Evolutionary conservation across 1,284 basidiomycete species (phyloP).

Genomic region (Apiotrichum siamense): DNA sequence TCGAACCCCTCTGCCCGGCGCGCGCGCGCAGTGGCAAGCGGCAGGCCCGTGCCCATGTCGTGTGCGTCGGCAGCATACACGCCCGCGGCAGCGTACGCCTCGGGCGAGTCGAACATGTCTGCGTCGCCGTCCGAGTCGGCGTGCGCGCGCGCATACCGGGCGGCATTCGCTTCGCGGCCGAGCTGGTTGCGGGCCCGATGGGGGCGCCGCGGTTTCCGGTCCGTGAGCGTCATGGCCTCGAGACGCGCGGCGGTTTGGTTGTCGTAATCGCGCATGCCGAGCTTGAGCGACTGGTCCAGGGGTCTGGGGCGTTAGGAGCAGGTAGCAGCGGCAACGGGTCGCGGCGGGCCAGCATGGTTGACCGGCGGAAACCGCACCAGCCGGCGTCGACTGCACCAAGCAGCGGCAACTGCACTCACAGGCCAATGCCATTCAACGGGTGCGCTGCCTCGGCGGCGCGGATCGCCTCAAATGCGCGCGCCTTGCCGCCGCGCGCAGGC

Average conservation of each 20-base stretch:
- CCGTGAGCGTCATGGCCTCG: slow-evolving; percentile 2
- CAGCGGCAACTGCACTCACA: slow-evolving; percentile 25
- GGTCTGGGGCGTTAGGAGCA: slow-evolving; percentile 25
- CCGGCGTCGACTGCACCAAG: no score
- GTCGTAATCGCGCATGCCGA: slow-evolving; percentile 36
- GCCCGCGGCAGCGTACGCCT: slow-evolving; percentile 7
- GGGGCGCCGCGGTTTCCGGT: neutral
- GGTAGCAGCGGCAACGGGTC: neutral
- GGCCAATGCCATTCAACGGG: slow-evolving; percentile 20
- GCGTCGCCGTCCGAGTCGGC: slow-evolving; percentile 10
- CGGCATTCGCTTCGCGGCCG: slow-evolving; percentile 3
- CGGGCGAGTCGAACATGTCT: slow-evolving; percentile 19
- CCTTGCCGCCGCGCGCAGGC: slow-evolving; percentile 24
- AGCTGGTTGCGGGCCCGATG: neutral
- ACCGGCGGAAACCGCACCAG: neutral
- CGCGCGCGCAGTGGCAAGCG: slow-evolving; percentile 15
- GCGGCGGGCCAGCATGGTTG: neutral
- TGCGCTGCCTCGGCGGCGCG: slow-evolving; percentile 21
- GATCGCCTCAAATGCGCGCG: slow-evolving; percentile 32
- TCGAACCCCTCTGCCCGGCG: slow-evolving; percentile 19
- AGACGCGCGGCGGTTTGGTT: slow-evolving; percentile 28
- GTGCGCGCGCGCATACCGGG: neutral
- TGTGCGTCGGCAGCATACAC: slow-evolving; percentile 11
- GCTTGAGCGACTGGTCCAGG: slow-evolving; percentile 26
- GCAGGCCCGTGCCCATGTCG: slow-evolving; percentile 24